Conservation (phyloP, 2,329 filamentous ascomycete species). For the Scedosporium dehoogii region DNA sequence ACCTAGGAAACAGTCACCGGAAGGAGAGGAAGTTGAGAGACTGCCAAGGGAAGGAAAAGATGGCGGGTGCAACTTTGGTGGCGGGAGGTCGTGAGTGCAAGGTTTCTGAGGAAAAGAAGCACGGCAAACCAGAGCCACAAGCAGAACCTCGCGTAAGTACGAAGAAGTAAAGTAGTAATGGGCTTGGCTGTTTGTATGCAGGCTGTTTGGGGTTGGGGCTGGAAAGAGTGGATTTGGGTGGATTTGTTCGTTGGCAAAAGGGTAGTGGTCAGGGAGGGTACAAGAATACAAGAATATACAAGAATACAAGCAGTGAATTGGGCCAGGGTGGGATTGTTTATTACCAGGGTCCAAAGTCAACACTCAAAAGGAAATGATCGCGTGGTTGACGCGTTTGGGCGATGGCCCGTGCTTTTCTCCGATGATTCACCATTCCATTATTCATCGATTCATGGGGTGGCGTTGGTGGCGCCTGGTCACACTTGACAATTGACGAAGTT, state of each 20-base stretch:
- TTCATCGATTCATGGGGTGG: not conserved
- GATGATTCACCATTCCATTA: not conserved
- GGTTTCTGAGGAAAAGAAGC: not conserved
- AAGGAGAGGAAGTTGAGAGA: not conserved
- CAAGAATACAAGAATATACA: too few relatives aligned
- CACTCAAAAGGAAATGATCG: conserved; percentile 1
- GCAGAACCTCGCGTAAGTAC: not conserved
- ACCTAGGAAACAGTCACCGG: not conserved
- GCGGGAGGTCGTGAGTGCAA: not conserved
- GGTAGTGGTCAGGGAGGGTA: not conserved
- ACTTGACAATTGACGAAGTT: not conserved
- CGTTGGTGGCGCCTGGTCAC: not conserved
- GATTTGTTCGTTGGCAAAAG: not conserved
- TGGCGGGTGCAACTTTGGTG: not conserved
- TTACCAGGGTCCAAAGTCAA: not conserved
- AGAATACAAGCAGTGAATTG: not conserved
- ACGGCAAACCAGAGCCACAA: not conserved
- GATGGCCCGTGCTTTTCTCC: not conserved
- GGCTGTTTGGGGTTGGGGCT: not conserved
- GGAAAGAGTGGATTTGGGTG: not conserved
- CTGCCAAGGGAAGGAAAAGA: conserved; percentile 1
- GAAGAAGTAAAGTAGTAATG: too few relatives aligned
- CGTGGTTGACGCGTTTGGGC: conserved; percentile 1
- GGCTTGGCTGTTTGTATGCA: not conserved
- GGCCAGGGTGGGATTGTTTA: conserved; percentile 4